Percentiles rank a stretch among this genome's conserved stretches.
phyloP scores from a whole-genome alignment of 805 yeast species.

The Grigorovia yakushimaensis region DNA sequence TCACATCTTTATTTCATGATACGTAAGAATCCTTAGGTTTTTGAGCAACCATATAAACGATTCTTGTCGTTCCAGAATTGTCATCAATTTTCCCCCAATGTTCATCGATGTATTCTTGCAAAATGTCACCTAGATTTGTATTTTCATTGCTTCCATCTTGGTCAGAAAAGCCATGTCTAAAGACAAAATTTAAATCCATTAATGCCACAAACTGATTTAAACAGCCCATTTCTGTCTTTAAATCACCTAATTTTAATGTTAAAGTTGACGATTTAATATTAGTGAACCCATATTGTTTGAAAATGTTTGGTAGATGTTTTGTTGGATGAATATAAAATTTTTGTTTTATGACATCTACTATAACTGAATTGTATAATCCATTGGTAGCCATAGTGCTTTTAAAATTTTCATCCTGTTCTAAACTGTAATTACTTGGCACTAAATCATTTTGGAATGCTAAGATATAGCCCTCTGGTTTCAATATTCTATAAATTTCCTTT shows the following conservation, averaged over 20 bases:
- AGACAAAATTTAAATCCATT: slow-evolving; percentile 12
- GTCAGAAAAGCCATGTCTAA: slow-evolving; percentile 12
- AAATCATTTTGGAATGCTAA: slow-evolving; percentile 18
- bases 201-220: slow-evolving; percentile 18
- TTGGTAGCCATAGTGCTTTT: not conserved
- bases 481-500: slow-evolving; percentile 20
- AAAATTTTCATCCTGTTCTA: slow-evolving; percentile 16
- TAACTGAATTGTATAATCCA: slow-evolving; percentile 11
- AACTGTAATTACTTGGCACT: slow-evolving; percentile 12
- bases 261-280: slow-evolving; percentile 21
- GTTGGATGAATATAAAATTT: slow-evolving; percentile 23
- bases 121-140: slow-evolving; percentile 14
- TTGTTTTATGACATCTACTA: slow-evolving; percentile 19
- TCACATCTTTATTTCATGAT: not conserved
- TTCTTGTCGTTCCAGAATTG: slow-evolving; percentile 20
- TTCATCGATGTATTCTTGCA: slow-evolving; percentile 20
- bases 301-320: slow-evolving; percentile 15
- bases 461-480: slow-evolving; percentile 25
- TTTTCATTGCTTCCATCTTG: slow-evolving; percentile 10
- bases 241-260: slow-evolving; percentile 22
- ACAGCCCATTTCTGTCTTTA: slow-evolving; percentile 23
- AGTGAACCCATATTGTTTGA: slow-evolving; percentile 23
- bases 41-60: slow-evolving; percentile 20
- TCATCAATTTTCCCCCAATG: slow-evolving; percentile 22
- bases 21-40: slow-evolving; percentile 12